Evolutionary conservation across 2,329 filamentous ascomycete species (phyloP).

Genomic region (Nectriaceae sp.): DNA sequence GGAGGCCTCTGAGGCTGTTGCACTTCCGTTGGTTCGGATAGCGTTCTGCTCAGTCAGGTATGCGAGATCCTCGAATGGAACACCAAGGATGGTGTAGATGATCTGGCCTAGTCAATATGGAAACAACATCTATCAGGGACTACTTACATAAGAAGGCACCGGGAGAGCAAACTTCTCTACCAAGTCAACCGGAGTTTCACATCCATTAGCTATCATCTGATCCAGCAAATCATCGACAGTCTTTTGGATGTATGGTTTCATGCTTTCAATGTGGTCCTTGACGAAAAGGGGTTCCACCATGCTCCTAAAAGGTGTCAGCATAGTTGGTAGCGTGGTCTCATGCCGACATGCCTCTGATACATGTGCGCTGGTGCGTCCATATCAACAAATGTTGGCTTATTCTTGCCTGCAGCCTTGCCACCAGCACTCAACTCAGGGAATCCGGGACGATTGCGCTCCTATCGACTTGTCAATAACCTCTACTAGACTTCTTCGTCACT

Average conservation of each 20-base stretch:
- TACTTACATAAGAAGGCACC: slow-evolving; percentile 43
- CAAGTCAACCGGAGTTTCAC: slow-evolving; percentile 44
- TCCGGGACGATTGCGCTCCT: slow-evolving; percentile 43
- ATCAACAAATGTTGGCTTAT: slow-evolving; percentile 52
- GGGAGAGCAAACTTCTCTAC: slow-evolving; percentile 49
- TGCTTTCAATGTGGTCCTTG: slow-evolving; percentile 36
- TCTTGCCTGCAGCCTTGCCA: slow-evolving; percentile 49
- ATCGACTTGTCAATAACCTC: background rate
- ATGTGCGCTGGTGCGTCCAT: slow-evolving; percentile 52
- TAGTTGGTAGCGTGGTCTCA: no score
- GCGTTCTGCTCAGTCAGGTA: slow-evolving; percentile 48
- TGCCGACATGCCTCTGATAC: slow-evolving; percentile 39
- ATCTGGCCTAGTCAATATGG: slow-evolving; percentile 32
- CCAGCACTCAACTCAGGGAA: slow-evolving; percentile 50
- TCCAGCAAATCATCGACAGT: slow-evolving; percentile 47
- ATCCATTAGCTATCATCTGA: slow-evolving; percentile 37
- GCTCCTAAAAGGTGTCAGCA: slow-evolving; percentile 27
- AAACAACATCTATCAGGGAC: background rate
- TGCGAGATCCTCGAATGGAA: slow-evolving; percentile 48
- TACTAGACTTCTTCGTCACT: background rate
- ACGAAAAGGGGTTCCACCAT: slow-evolving; percentile 50
- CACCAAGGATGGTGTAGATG: slow-evolving; percentile 52
- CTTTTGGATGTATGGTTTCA: slow-evolving; percentile 48
- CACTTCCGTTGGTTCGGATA: slow-evolving; percentile 48
- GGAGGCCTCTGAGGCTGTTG: slow-evolving; percentile 47